Evolutionary conservation across 2,329 filamentous ascomycete genomes (phyloP).

Genomic region (Periconia digitata): DNA sequence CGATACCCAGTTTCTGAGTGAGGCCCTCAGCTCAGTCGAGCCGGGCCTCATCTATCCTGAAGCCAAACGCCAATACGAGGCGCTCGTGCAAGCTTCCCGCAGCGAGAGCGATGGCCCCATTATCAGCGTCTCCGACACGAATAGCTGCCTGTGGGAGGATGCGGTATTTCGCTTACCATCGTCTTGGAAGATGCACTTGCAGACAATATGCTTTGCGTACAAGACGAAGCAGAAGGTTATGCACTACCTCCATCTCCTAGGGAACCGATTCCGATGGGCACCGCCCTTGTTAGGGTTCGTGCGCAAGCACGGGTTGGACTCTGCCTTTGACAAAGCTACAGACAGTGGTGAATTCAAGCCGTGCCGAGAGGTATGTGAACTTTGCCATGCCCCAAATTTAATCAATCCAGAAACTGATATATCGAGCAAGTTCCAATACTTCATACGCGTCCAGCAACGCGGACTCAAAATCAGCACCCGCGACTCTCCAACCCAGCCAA

Average conservation of each 20-base stretch:
- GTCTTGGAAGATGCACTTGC: neutral
- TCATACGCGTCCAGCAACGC: neutral
- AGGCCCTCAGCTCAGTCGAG: slow-evolving; percentile 7
- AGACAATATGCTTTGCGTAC: slow-evolving; percentile 15
- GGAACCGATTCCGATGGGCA: neutral
- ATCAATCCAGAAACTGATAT: neutral
- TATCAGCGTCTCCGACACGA: slow-evolving; percentile 1
- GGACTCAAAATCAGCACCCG: neutral
- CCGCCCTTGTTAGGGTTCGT: slow-evolving; percentile 2
- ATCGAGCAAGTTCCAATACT: neutral
- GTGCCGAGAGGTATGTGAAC: neutral
- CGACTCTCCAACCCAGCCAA: neutral
- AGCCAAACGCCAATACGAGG: slow-evolving; percentile 13
- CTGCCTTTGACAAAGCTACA: neutral
- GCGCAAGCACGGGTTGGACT: neutral
- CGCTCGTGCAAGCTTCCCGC: neutral
- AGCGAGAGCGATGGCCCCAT: neutral
- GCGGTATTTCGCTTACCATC: neutral
- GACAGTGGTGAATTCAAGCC: neutral
- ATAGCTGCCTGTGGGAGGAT: slow-evolving; percentile 5
- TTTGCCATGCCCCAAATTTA: too few species aligned
- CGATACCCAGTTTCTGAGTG: neutral
- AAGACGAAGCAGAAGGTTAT: slow-evolving; percentile 8
- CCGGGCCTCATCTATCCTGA: slow-evolving; percentile 8
- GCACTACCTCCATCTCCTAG: slow-evolving; percentile 5